Base-by-base conservation (phyloP, 2,329 filamentous ascomycete genomes). In the Parascedosporium putredinis region DNA sequence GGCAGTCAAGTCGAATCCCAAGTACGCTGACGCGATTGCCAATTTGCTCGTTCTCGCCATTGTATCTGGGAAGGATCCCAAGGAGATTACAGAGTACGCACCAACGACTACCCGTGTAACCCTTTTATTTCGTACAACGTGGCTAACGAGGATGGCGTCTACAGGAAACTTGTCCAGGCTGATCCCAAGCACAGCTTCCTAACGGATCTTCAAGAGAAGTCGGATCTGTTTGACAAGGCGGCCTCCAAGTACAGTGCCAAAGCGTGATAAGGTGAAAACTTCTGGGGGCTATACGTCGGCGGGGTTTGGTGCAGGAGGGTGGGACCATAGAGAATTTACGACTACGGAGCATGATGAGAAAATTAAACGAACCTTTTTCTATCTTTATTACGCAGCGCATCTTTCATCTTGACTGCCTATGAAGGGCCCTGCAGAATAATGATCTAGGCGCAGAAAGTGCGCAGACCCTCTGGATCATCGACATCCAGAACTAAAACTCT, bases 221-320 rank as follows among this genome's bases (percentile, higher is more conserved):
- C 81, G 64, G 78, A 75, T n/a, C 68, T 89, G 51, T 97, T 97
- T 62, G 88, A 95, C 65, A 82, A 82, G 59, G 90, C 90, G 10
- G 87, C 86, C 18, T 74, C 79, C 23, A 97, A 95, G 70, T 97
- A 93, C 67, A 83, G 80, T 56, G 78, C 90, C 29, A 95, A 91
- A 73, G 88, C 88, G 54, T 75, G 29, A 45, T 23, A 27, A 10
- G 6, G 12, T 10, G 38, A 9, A 42, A 20, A 22, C 5, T 12
- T 14, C 2, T n/a, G 20, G 14, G 22, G 22, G n/a, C 9, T 8
- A 10, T 47, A 29, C 5, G 38, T 20, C 38, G 7, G 20, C 38
- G 20, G 38, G 38, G 38, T 42, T 20, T 42, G 23, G 38, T 20
- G 10, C 5, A 4, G 42, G 20, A n/a, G n/a, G 12, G 23, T 10